Conservation (phyloP, 371 early-diverging fungal genomes). For the Mortierella sp. region DNA sequence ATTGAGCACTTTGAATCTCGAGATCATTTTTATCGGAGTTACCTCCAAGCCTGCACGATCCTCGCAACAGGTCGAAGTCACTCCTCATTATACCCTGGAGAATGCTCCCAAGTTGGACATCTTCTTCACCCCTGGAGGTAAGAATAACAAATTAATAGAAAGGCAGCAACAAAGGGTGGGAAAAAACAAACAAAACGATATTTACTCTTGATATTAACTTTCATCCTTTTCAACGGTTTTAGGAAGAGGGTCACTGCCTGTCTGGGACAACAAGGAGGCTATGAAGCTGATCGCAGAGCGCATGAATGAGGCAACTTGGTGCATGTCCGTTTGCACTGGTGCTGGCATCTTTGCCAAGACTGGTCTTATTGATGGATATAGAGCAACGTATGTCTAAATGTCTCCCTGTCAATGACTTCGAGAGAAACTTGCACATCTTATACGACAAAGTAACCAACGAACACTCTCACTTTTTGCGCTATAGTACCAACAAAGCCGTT, state of each 20-base stretch:
- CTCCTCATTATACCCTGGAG: constrained; percentile 33
- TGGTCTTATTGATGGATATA: constrained; percentile 58
- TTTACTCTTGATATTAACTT: not conserved
- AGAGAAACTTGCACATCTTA: not conserved
- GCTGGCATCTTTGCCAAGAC: constrained; percentile 59
- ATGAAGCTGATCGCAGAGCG: constrained; percentile 32
- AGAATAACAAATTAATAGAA: no score
- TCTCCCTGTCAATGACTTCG: not conserved
- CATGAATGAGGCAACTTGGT: constrained; percentile 36
- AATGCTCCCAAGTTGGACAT: constrained; percentile 41
- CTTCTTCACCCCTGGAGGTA: constrained; percentile 50
- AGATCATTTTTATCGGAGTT: constrained; percentile 28
- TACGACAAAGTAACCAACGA: not conserved
- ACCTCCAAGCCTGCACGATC: constrained; percentile 24
- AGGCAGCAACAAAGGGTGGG: not conserved
- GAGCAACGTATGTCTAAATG: constrained; percentile 50
- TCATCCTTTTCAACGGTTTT: not conserved
- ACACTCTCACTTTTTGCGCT: not conserved
- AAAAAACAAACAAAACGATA: not conserved
- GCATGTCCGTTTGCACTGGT: constrained; percentile 63
- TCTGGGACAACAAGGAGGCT: not conserved
- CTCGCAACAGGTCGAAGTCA: constrained; percentile 36
- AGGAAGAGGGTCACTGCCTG: constrained; percentile 28
- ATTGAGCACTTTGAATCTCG: constrained; percentile 25
- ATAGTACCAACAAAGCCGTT: constrained; percentile 60